phyloP scores from a whole-genome alignment of 805 yeast species.

The Metschnikowia kunwiensis region DNA sequence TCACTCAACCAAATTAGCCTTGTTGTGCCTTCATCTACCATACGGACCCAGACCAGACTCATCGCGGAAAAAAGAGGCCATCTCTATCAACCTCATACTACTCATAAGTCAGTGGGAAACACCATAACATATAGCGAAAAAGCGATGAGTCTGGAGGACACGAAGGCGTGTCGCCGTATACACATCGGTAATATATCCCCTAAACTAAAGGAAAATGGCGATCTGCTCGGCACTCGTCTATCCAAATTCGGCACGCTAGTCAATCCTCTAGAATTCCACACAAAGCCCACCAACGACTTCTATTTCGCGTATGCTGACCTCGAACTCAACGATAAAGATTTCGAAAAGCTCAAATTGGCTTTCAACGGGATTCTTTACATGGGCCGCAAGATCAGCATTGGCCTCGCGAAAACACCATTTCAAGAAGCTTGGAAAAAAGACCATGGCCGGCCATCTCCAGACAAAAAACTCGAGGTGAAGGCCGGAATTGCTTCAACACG shows the following conservation, averaged over 20 bases:
- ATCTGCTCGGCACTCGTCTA: conserved; percentile 54
- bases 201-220: conserved; percentile 42
- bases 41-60: no score
- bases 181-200: conserved; percentile 70
- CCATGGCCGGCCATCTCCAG: conserved; percentile 33
- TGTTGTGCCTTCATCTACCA: no score
- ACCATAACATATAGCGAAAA: no score
- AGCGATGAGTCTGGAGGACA: background rate
- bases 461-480: conserved; percentile 25
- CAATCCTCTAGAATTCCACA: conserved; percentile 47
- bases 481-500: conserved; percentile 34
- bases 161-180: conserved; percentile 25
- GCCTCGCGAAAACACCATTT: conserved; percentile 56
- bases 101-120: no score
- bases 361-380: conserved; percentile 73
- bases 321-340: conserved; percentile 44
- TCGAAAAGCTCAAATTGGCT: conserved; percentile 48
- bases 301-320: conserved; percentile 69
- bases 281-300: conserved; percentile 52
- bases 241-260: conserved; percentile 57
- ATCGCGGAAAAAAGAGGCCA: no score
- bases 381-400: conserved; percentile 64
- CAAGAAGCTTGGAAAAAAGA: conserved; percentile 46
- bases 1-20: no score
- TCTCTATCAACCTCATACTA: no score